Percentiles rank a stretch among this genome's conserved stretches.
These are phyloP conservation scores for Deinandra increscens DNA, from an alignment of 129 eudicot genomes.

Conservation along the genomic window DNA sequence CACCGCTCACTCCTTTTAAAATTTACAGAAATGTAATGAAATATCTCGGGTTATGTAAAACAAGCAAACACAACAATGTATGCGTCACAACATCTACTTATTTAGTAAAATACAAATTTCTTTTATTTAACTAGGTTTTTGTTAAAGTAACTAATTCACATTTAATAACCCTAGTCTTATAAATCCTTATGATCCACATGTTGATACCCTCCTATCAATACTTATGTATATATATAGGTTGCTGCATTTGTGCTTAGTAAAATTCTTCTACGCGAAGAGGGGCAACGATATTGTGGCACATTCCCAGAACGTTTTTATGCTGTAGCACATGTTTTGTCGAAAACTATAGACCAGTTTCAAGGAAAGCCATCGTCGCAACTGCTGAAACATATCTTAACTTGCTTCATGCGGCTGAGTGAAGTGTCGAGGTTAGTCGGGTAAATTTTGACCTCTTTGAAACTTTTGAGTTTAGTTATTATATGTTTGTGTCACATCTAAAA, in stretches of 20 bases:
- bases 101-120: no score
- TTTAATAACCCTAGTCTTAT: no score
- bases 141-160: background rate
- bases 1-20: no score
- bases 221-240: slow-evolving; percentile 19
- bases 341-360: slow-evolving; percentile 18
- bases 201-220: background rate
- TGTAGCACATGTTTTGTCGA: slow-evolving; percentile 19
- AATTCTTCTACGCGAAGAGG: slow-evolving; percentile 34
- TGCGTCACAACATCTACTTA: no score
- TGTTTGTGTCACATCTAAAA: background rate
- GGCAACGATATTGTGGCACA: slow-evolving; percentile 33
- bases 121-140: no score
- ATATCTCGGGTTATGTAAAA: no score
- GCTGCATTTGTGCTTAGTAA: slow-evolving; percentile 38
- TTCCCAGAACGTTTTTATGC: slow-evolving; percentile 31
- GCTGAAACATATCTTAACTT: slow-evolving; percentile 37
- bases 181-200: background rate
- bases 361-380: slow-evolving; percentile 29
- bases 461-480: background rate
- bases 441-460: slow-evolving; percentile 17
- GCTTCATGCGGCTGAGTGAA: slow-evolving; percentile 35
- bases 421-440: slow-evolving; percentile 49
- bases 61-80: no score
- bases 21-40: no score